phyloP scores from a whole-genome alignment of 805 yeast genomes.

The Zygosaccharomyces pseudorouxii region DNA sequence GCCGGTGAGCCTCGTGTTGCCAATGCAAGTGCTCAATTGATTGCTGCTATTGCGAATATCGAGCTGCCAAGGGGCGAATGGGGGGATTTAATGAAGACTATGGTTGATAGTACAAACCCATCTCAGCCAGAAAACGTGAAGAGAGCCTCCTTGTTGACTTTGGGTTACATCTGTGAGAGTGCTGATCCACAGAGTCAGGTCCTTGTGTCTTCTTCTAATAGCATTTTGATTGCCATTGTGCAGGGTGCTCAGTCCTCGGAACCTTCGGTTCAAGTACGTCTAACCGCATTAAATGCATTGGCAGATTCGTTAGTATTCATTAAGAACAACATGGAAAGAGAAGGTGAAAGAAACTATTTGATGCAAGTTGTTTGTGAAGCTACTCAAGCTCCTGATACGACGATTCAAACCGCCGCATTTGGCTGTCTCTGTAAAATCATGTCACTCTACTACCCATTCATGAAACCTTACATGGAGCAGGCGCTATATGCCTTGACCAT shows the following conservation, averaged over 20 bases:
- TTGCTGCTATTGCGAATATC: constrained; percentile 94
- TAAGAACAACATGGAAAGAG: constrained; percentile 80
- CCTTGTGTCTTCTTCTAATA: constrained; percentile 79
- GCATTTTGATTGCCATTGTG: constrained; percentile 89
- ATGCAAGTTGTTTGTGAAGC: constrained; percentile 99
- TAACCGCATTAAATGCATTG: constrained; percentile 88
- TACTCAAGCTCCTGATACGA: constrained; percentile 80
- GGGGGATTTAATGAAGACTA: constrained; percentile 77
- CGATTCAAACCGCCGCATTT: constrained; percentile 88
- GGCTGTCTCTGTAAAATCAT: constrained; percentile 92
- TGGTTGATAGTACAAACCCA: constrained; percentile 80
- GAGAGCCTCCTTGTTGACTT: constrained; percentile 79
- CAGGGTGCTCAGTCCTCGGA: constrained; percentile 92
- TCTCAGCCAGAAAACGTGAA: constrained; percentile 76
- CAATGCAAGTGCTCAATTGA: constrained; percentile 83
- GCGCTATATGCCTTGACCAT: constrained; percentile 89
- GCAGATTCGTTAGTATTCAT: constrained; percentile 89
- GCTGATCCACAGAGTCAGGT: constrained; percentile 75
- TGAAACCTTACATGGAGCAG: constrained; percentile 96
- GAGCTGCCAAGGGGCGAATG: constrained; percentile 86
- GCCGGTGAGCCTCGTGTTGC: constrained; percentile 73
- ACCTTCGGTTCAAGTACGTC: constrained; percentile 66
- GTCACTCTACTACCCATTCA: constrained; percentile 80
- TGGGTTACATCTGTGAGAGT: constrained; percentile 94
- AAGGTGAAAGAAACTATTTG: constrained; percentile 92